Conservation (phyloP, 148 eudicot species). For the Camellia granthamiana region DNA sequence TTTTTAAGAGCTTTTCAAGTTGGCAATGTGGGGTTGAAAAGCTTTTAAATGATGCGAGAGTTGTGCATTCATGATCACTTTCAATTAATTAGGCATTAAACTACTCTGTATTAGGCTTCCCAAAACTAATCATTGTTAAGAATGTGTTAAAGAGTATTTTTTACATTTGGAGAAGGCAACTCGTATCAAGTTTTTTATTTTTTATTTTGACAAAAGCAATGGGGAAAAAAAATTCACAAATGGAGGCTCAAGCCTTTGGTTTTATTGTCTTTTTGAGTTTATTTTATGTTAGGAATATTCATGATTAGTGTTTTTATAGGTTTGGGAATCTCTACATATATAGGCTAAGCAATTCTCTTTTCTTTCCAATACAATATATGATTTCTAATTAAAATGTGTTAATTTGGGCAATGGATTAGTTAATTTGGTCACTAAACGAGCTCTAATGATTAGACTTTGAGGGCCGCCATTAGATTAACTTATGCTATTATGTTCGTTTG, state of each 20-base stretch:
- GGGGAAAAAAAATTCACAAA: neutral
- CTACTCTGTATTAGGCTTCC: neutral
- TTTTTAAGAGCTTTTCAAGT: neutral
- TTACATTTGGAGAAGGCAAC: neutral
- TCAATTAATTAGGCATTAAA: neutral
- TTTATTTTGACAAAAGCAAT: neutral
- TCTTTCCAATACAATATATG: neutral
- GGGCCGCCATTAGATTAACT: neutral
- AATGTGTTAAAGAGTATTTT: neutral
- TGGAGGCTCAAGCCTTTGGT: neutral
- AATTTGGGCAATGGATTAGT: neutral
- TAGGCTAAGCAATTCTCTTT: neutral
- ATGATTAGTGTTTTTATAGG: too few species aligned
- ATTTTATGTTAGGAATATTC: neutral
- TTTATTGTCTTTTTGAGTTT: neutral
- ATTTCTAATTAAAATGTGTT: neutral
- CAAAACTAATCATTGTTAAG: slow-evolving; percentile 19
- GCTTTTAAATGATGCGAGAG: neutral
- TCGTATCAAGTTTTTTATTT: too few species aligned
- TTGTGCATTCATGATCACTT: neutral
- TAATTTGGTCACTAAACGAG: neutral
- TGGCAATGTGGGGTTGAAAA: neutral
- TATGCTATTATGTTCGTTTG: neutral
- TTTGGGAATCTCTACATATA: too few species aligned
- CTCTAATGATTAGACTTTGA: neutral